phyloP scores from a whole-genome alignment of 2,329 filamentous ascomycete genomes.

The Neonectria sp. region DNA sequence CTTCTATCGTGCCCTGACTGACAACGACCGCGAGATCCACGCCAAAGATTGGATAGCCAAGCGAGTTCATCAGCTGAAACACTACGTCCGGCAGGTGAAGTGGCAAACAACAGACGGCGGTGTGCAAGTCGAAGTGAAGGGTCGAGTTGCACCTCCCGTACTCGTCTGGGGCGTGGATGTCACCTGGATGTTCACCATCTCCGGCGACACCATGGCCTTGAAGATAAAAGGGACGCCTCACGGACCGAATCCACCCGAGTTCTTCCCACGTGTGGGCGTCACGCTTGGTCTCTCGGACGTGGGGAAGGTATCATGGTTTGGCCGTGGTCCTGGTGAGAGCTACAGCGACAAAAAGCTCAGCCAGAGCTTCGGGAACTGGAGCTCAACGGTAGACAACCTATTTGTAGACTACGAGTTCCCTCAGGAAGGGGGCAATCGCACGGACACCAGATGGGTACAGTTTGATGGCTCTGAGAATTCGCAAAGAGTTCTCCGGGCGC shows the following conservation, averaged over 20 bases:
- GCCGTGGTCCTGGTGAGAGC: constrained; percentile 74
- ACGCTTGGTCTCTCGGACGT: constrained; percentile 60
- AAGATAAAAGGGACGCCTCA: constrained; percentile 63
- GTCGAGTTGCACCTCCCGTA: constrained; percentile 73
- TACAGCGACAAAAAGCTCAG: constrained; percentile 77
- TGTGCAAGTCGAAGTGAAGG: constrained; percentile 61
- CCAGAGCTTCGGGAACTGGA: constrained; percentile 71
- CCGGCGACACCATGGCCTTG: constrained; percentile 63
- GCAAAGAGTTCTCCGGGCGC: constrained; percentile 58
- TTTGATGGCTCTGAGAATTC: neutral
- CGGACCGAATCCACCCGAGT: constrained; percentile 66
- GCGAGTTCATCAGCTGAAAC: constrained; percentile 62
- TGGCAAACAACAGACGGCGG: constrained; percentile 52
- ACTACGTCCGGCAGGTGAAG: constrained; percentile 56
- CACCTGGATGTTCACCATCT: constrained; percentile 70
- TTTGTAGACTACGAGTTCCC: constrained; percentile 77
- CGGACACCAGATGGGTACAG: constrained; percentile 72
- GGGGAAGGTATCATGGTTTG: constrained; percentile 69
- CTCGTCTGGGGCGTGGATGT: constrained; percentile 72
- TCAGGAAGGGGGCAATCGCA: constrained; percentile 77
- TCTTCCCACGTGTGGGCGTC: constrained; percentile 75
- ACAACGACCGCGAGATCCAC: constrained; percentile 74
- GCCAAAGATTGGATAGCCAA: constrained; percentile 70
- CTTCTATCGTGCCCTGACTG: constrained; percentile 76
- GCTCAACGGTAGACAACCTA: constrained; percentile 63